Evolutionary conservation across 306 rosid species (phyloP), one percentile per base, ranked within the genome.

Genomic region (Quercus ilex): DNA sequence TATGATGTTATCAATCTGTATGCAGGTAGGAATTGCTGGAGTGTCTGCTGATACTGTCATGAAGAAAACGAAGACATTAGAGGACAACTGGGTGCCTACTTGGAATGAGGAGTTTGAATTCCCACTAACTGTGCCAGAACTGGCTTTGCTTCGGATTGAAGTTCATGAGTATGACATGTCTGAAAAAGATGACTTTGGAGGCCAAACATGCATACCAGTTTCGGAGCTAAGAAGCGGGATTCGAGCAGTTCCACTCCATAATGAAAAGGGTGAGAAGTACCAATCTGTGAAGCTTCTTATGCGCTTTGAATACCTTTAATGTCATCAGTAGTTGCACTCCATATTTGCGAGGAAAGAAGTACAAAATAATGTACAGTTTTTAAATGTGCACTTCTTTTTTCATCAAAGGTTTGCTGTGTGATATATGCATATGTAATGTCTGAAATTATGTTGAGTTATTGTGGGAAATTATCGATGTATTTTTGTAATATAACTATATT

Each of bases 141-240:
- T 96, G 6, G 98, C 99, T 35, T 60, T 96, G 67, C 93, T 96
- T 72, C 94, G 98, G 10, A 81, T 96, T 5, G 99, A 96, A 88
- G 99, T 93, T 80, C 99, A 91, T 5, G 98, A 96, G 85, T 90
- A 96, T 11, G 99, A 96, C 93, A 85, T 91, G 97, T 93, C 99
- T 13, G 98, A 96, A 76, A 96, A 89, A 85, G 99, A 96, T 49
- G 99, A 96, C 84, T 96, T 96, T 41, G 99, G 98, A 60, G 99
- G 99, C 72, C 99, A 96, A 83, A 83, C 94, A 26, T 90, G 98
- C 74, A 86, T 96, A 5, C 99, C 99, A 3, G 85, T 96, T 25
- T 73, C 82, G 3, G 99, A 93, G 84, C 76, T 96, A 33, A 88
- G 88, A 81, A 81, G 69, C 5, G 99, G 99, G 71, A 89, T 96